Evolutionary conservation across 805 yeast species (phyloP), one percentile per base, ranked within the genome.

Genomic region (Wickerhamomyces subpelliculosus): DNA sequence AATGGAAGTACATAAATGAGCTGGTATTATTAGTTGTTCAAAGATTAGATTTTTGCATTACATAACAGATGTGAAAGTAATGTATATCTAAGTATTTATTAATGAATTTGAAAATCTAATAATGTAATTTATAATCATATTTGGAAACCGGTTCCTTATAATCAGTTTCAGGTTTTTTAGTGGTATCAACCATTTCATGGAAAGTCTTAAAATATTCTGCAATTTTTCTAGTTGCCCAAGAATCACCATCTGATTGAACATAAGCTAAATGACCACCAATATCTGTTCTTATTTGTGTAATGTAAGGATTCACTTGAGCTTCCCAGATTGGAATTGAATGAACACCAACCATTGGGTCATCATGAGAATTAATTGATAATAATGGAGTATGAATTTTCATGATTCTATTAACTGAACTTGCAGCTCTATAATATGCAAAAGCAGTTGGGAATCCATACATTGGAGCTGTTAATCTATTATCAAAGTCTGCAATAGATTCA

Each of bases 241-340:
- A 65, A 23, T 67, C 61, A 27, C 70, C 65, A 30, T 68, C 57
- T 8, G 53, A 47, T 38, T 71, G 65, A 28, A 73, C 51, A 40
- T 64, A 73, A 1, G 73, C 83, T 52, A 81, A 67, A 54, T 83
- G 93, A 8, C 90, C 90, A 45, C 93, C 93, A 12, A 77, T 52
- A 37, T 78, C 74, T 1, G 86, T 72, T 33, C 74, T 70, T 5
- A 76, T 64, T 58, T 79, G 59, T 24, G 73, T 62, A 20, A 78
- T 59, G 51, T 72, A 78, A 13, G 88, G 87, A 43, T 81, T 80
- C 23, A 64, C 57, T 27, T 53, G 43, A 16, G 72, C 68, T 39
- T 77, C 84, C 4, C 54, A 37, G 18, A 43, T 41, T 9, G 89
- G 87, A 29, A 78, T 67, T 3, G 64, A 52, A 27, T 70, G 62